Percentiles rank a stretch among this genome's conserved stretches.
Conservation (phyloP, 805 yeast genomes). For the Candida glaebosa region DNA sequence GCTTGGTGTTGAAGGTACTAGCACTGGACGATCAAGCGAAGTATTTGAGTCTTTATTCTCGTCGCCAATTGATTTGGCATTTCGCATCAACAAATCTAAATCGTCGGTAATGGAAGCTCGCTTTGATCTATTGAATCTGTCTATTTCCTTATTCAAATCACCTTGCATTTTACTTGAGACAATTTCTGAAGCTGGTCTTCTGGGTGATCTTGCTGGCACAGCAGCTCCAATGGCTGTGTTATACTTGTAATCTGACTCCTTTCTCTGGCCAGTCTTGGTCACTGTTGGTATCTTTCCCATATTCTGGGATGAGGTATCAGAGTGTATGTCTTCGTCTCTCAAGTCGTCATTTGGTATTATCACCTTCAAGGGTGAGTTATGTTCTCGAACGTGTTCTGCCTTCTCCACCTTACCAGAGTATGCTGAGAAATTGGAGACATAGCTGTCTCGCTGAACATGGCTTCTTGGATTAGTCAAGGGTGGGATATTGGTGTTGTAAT, state of each 20-base stretch:
- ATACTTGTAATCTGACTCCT: conserved; percentile 27
- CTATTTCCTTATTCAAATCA: conserved; percentile 9
- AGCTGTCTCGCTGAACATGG: conserved; percentile 13
- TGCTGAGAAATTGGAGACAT: conserved; percentile 18
- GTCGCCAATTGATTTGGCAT: conserved; percentile 21
- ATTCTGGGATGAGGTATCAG: conserved; percentile 6
- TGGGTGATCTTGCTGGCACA: conserved; percentile 37
- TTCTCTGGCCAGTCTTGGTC: conserved; percentile 1
- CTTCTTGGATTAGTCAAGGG: not conserved
- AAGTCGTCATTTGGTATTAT: conserved; percentile 12
- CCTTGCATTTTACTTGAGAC: conserved; percentile 7
- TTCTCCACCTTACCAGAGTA: conserved; percentile 18
- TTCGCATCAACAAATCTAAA: conserved; percentile 36
- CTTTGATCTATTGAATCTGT: conserved; percentile 9
- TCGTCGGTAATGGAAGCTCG: conserved; percentile 25
- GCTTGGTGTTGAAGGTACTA: not conserved
- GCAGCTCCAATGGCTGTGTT: conserved; percentile 33
- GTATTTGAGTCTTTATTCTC: not conserved
- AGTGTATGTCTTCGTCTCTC: conserved; percentile 5
- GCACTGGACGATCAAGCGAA: too few relatives aligned
- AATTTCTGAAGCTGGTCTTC: conserved; percentile 33
- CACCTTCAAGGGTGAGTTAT: conserved; percentile 15
- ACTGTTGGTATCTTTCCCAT: conserved; percentile 13
- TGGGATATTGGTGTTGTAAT: not conserved
- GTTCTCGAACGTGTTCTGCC: conserved; percentile 16